Conservation (phyloP, 257 asterid genomes). For the Voacanga thouarsii region DNA sequence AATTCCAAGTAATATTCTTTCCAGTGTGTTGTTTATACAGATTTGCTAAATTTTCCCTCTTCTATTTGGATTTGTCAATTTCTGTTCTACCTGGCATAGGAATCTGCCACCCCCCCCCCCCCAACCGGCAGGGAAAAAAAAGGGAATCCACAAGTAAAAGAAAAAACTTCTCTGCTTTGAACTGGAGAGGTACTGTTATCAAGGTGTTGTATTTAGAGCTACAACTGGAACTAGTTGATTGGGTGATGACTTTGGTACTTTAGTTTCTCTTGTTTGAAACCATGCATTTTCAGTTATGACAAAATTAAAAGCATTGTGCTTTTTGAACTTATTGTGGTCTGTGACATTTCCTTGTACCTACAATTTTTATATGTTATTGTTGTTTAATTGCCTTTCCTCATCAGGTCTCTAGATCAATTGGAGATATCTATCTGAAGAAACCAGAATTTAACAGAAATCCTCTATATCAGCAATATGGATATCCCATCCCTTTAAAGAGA, state of each 20-base stretch:
- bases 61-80: background rate
- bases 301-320: background rate
- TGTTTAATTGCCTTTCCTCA: background rate
- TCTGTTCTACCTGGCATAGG: background rate
- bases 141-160: background rate
- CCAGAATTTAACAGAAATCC: constrained; percentile 41
- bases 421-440: constrained; percentile 37
- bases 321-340: background rate
- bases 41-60: background rate
- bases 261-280: background rate
- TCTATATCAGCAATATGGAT: constrained; percentile 31
- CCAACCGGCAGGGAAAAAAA: too few species aligned
- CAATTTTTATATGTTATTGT: background rate
- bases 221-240: background rate
- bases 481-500: constrained; percentile 34
- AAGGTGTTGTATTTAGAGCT: background rate
- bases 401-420: constrained; percentile 45
- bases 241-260: background rate
- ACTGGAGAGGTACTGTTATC: background rate
- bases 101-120: too few species aligned
- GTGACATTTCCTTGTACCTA: background rate
- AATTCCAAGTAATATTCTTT: background rate
- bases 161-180: background rate
- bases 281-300: background rate
- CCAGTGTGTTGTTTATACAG: background rate